Evolutionary conservation across 768 basidiomycete species (phyloP).

Genomic region (Coprinopsis sp.): DNA sequence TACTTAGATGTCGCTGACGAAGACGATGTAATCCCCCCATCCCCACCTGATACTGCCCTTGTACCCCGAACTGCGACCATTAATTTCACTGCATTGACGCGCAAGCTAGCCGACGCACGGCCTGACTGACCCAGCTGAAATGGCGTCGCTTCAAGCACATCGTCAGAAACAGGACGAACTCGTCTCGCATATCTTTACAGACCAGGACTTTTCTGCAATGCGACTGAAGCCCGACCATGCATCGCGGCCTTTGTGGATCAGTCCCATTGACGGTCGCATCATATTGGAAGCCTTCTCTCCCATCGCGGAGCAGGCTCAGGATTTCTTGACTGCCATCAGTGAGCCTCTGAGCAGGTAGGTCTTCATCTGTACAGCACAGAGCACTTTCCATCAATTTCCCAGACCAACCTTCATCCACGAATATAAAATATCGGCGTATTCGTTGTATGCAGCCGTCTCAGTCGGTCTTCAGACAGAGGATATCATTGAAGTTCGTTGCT

Average conservation of each 20-base stretch:
- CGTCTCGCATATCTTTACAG: constrained; percentile 78
- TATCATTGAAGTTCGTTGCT: constrained; percentile 85
- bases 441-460: constrained; percentile 96
- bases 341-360: constrained; percentile 97
- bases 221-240: constrained; percentile 88
- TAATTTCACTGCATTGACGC: constrained; percentile 79
- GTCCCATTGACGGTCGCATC: constrained; percentile 85
- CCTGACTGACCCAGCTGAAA: constrained; percentile 38
- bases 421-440: constrained; percentile 98
- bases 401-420: constrained; percentile 98
- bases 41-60: constrained; percentile 48
- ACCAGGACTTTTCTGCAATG: constrained; percentile 83
- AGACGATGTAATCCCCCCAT: constrained; percentile 52
- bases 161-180: constrained; percentile 70
- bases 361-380: constrained; percentile 10
- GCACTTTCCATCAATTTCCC: constrained; percentile 15
- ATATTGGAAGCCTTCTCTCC: constrained; percentile 98
- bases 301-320: constrained; percentile 96
- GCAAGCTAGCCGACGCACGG: constrained; percentile 67
- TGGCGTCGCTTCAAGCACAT: constrained; percentile 57
- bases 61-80: constrained; percentile 76
- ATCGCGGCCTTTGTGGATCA: constrained; percentile 94
- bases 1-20: constrained; percentile 55
- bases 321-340: constrained; percentile 95
- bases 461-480: constrained; percentile 97